Conservation (phyloP, 2,329 filamentous ascomycete species). For the Botrytis fragariae region DNA sequence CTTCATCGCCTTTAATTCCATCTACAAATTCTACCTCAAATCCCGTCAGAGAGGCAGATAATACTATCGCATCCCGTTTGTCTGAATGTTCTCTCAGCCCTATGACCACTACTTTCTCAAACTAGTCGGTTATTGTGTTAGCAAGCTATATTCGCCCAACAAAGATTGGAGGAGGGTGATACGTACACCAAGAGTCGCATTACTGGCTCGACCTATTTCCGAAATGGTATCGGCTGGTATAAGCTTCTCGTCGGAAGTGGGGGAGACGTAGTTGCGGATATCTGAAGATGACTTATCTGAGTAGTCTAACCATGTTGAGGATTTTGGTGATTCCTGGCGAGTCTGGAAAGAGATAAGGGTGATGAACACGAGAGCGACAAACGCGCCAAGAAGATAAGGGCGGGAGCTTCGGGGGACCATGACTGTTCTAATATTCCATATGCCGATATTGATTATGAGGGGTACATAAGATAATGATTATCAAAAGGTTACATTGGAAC, state of each 20-base stretch:
- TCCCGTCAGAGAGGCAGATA: slow-evolving; percentile 44
- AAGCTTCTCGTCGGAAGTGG: not conserved
- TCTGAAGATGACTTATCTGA: not conserved
- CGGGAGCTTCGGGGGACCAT: not conserved
- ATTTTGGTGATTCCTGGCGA: not conserved
- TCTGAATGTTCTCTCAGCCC: slow-evolving; percentile 47
- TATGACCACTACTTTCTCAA: slow-evolving; percentile 48
- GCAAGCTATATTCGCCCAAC: not conserved
- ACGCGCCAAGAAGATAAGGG: not conserved
- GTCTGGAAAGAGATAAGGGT: not conserved
- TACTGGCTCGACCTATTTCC: slow-evolving; percentile 8
- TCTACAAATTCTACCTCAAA: slow-evolving; percentile 46
- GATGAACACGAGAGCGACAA: not conserved
- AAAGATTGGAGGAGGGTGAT: not conserved
- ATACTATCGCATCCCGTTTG: slow-evolving; percentile 47
- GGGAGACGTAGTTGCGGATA: not conserved
- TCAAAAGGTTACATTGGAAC: not conserved
- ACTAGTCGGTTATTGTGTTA: slow-evolving; percentile 27
- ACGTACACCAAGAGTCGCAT: not conserved
- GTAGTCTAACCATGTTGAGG: slow-evolving; percentile 11
- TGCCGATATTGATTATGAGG: not conserved
- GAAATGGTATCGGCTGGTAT: slow-evolving; percentile 4
- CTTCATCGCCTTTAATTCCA: slow-evolving; percentile 42
- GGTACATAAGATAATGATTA: not conserved
- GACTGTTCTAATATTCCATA: not conserved